Percentiles rank a stretch among this genome's conserved stretches.
These are phyloP conservation scores for Lepidium didymum DNA, from an alignment of 345 rosid species.

Conservation along the genomic window DNA sequence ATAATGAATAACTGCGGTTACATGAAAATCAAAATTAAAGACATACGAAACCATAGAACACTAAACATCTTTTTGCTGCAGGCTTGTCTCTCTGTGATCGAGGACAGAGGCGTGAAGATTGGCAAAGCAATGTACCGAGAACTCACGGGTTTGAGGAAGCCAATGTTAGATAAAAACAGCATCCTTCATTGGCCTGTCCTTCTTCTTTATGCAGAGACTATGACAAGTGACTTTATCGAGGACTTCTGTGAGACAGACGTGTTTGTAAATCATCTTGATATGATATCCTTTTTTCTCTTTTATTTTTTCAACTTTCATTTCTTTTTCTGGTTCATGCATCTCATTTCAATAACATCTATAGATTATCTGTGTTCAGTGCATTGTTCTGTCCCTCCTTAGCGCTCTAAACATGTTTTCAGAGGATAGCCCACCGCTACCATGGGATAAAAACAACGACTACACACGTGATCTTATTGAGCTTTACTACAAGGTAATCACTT, in stretches of 20 bases:
- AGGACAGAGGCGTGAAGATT: slow-evolving; percentile 65
- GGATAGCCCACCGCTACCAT: slow-evolving; percentile 55
- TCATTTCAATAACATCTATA: neutral
- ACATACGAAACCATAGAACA: neutral
- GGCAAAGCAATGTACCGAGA: slow-evolving; percentile 69
- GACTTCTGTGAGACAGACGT: slow-evolving; percentile 81
- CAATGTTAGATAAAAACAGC: slow-evolving; percentile 54
- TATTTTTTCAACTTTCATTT: neutral
- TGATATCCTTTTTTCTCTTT: slow-evolving; percentile 56
- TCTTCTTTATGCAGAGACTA: slow-evolving; percentile 80
- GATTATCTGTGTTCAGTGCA: neutral
- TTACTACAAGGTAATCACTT: slow-evolving; percentile 65
- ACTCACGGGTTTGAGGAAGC: slow-evolving; percentile 73
- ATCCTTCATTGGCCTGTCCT: slow-evolving; percentile 91
- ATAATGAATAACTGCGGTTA: neutral
- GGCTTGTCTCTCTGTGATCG: slow-evolving; percentile 62
- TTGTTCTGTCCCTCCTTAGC: slow-evolving; percentile 48
- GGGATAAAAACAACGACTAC: slow-evolving; percentile 68
- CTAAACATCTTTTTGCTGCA: slow-evolving; percentile 9
- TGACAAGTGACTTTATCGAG: slow-evolving; percentile 89
- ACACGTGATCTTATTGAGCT: slow-evolving; percentile 68
- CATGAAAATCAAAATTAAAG: neutral
- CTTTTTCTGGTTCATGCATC: neutral
- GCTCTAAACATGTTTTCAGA: slow-evolving; percentile 73
- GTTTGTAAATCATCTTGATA: slow-evolving; percentile 75